phyloP scores from a whole-genome alignment of 1,284 basidiomycete species.

The Apiotrichum domesticum region DNA sequence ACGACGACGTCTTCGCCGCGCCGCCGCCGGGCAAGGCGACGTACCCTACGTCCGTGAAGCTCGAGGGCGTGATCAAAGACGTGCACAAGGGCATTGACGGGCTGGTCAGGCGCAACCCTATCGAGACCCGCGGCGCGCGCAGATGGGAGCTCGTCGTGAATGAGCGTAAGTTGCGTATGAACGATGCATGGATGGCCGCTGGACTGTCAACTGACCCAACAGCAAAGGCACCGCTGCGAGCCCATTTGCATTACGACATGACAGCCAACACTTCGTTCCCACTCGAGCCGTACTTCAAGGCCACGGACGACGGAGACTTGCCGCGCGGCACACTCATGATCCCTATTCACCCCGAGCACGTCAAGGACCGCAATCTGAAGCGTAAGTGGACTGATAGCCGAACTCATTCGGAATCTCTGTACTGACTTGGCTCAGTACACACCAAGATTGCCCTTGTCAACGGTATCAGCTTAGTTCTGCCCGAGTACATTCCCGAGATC shows the following conservation, averaged over 20 bases:
- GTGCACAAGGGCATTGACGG: constrained; percentile 32
- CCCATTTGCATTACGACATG: constrained; percentile 25
- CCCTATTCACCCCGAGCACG: constrained; percentile 30
- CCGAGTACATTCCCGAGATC: constrained; percentile 48
- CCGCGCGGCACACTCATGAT: constrained; percentile 31
- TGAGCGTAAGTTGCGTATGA: constrained; percentile 8
- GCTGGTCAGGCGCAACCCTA: constrained; percentile 21
- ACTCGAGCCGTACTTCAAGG: constrained; percentile 37
- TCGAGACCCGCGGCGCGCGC: constrained; percentile 14
- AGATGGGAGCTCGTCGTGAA: constrained; percentile 24
- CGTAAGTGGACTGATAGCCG: constrained; percentile 15
- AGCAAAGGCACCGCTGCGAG: constrained; percentile 17
- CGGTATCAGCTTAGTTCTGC: constrained; percentile 55
- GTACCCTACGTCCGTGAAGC: constrained; percentile 20
- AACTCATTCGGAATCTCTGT: too few species aligned
- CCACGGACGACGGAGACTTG: constrained; percentile 6
- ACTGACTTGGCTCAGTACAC: constrained; percentile 20
- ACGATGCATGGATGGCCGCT: too few species aligned
- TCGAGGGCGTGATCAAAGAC: constrained; percentile 20
- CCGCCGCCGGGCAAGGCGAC: constrained; percentile 22
- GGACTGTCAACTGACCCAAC: too few species aligned
- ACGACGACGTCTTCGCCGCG: constrained; percentile 25
- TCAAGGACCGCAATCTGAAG: constrained; percentile 25
- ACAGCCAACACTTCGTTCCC: constrained; percentile 30
- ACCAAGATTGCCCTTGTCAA: constrained; percentile 47